Conservation (phyloP, 2,329 filamentous ascomycete genomes). For the Trichoderma lentiforme region DNA sequence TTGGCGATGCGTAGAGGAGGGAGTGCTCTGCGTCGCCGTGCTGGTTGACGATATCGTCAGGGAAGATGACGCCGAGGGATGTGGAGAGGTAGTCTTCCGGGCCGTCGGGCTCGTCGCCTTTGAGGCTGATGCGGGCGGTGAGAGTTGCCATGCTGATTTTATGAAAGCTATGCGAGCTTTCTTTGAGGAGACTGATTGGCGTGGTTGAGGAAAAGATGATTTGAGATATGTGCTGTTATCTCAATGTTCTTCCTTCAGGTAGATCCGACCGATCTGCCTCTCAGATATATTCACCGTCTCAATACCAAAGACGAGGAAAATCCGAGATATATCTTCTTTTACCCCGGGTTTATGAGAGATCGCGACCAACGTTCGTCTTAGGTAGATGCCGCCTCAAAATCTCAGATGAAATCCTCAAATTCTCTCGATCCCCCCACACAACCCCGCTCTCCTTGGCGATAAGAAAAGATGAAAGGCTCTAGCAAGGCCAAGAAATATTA, state of each 20-base stretch:
- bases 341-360: background rate
- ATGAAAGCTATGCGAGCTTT: background rate
- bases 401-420: background rate
- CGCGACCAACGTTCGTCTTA: background rate
- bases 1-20: conserved; percentile 57
- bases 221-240: background rate
- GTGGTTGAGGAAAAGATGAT: background rate
- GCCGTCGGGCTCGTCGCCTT: conserved; percentile 27
- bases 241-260: background rate
- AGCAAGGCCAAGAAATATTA: background rate
- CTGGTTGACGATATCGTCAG: conserved; percentile 62
- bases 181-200: background rate
- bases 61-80: conserved; percentile 62
- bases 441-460: background rate
- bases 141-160: conserved; percentile 35
- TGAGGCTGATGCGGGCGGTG: conserved; percentile 31
- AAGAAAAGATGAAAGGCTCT: background rate
- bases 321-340: background rate
- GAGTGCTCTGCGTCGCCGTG: conserved; percentile 60
- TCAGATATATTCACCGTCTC: background rate
- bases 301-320: background rate
- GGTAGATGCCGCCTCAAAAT: background rate
- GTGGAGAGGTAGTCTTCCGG: conserved; percentile 59
- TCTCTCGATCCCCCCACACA: background rate
- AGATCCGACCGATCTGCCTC: background rate